Evolutionary conservation across 495 filamentous ascomycete species (phyloP).

Genomic region (Melanomma pulvis-pyrius): DNA sequence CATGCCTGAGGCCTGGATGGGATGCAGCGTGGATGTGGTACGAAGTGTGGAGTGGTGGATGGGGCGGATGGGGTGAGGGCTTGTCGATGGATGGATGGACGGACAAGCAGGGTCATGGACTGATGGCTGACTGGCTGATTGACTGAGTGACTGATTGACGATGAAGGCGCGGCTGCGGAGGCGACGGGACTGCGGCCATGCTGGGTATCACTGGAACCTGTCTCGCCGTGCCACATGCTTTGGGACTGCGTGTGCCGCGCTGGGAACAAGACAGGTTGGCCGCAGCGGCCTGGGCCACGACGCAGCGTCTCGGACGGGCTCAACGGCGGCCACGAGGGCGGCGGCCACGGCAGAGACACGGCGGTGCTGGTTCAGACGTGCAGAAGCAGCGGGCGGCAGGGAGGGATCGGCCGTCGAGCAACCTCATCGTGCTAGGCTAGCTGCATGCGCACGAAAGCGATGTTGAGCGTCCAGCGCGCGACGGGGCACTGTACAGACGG

Average conservation of each 20-base stretch:
- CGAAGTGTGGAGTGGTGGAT: not conserved
- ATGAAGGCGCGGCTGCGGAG: not conserved
- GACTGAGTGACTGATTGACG: not conserved
- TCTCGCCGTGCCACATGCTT: not conserved
- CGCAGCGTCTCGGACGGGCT: no score
- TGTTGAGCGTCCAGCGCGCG: not conserved
- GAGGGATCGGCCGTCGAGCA: not conserved
- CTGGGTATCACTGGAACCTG: not conserved
- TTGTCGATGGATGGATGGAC: no score
- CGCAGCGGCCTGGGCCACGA: no score
- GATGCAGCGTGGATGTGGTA: not conserved
- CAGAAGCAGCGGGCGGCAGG: not conserved
- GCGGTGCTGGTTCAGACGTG: not conserved
- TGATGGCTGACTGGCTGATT: no score
- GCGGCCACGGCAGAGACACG: no score
- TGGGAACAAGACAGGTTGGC: no score
- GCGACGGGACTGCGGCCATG: not conserved
- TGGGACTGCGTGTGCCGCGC: not conserved
- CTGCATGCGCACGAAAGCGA: not conserved
- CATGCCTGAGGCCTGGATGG: not conserved
- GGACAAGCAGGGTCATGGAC: no score
- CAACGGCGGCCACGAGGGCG: no score
- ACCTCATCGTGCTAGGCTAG: not conserved
- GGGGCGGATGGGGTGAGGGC: no score
- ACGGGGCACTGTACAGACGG: no score